Evolutionary conservation across 2,329 filamentous ascomycete species (phyloP).

Genomic region (Cercospora zeae-maydis): DNA sequence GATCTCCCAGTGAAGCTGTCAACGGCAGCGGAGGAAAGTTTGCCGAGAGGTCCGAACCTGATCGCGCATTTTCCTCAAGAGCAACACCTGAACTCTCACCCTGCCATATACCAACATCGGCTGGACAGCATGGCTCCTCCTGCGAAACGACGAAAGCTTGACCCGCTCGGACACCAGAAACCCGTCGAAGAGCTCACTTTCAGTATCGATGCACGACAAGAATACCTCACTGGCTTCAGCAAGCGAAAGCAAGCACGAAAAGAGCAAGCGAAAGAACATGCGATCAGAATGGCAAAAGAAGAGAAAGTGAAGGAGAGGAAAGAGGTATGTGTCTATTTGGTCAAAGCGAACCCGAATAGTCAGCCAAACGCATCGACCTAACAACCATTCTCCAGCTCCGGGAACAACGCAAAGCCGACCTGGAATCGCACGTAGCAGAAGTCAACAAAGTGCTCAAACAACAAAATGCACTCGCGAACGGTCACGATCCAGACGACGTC

Average conservation of each 20-base stretch:
- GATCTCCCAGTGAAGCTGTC: background rate
- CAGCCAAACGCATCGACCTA: background rate
- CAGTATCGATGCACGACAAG: constrained; percentile 71
- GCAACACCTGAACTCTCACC: background rate
- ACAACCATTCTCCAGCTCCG: constrained; percentile 60
- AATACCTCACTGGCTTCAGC: constrained; percentile 93
- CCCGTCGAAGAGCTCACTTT: constrained; percentile 67
- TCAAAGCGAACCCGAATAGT: background rate
- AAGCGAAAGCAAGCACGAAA: constrained; percentile 86
- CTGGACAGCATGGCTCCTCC: constrained; percentile 9
- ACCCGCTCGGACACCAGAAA: constrained; percentile 4
- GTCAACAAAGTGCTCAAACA: constrained; percentile 68
- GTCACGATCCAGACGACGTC: constrained; percentile 34
- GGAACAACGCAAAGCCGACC: constrained; percentile 74
- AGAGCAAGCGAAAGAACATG: constrained; percentile 79
- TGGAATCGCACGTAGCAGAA: constrained; percentile 75
- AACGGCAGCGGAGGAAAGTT: background rate
- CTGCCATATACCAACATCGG: background rate
- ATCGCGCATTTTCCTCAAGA: constrained; percentile 12
- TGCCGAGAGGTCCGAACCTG: background rate
- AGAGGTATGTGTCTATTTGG: constrained; percentile 57
- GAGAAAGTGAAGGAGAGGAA: constrained; percentile 71
- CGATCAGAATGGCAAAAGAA: constrained; percentile 70
- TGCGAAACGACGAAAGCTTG: constrained; percentile 14
- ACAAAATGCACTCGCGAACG: constrained; percentile 41